Evolutionary conservation across 148 eudicot species (phyloP), one percentile per base, ranked within the genome.

Genomic region (Selenicereus undatus): DNA sequence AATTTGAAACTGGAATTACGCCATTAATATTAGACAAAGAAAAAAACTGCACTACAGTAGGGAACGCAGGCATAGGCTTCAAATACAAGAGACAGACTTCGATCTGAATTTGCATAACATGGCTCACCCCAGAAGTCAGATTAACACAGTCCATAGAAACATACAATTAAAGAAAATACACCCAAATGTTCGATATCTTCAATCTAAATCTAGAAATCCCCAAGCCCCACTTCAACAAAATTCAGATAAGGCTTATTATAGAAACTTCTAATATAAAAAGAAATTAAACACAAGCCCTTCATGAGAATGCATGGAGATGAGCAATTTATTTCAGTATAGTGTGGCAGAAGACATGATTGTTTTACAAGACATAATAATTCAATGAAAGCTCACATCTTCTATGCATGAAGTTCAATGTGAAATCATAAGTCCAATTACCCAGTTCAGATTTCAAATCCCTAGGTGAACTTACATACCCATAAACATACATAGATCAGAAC

Each of bases 331-430:
- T 0, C 1, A 7, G 11, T 8, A n/a, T 48, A 12, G 39, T 50
- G n/a, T n/a, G 77, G 86, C 80, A 70, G 64, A 79, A 74, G 71
- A 27, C 27, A 65, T 54, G 79, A 79, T 69, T 32, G 32, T 45
- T 48, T 79, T 69, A 75, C 51, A 76, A 70, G 3, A 11, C 20
- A 0, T 42, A 14, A 24, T 16, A 22, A 70, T 80, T 76, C 64
- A 80, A 18, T 26, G 4, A 66, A 83, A 83, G 65, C 11, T 50
- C 73, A 80, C 43, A 84, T 76, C 30, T 80, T 84, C 21, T 8
- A 36, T n/a, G 80, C 81, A 83, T 54, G 42, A 68, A 79, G 2
- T 18, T 20, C 56, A 75, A 39, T 8, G 7, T 12, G 30, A 13
- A 83, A 32, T 39, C 65, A 83, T 74, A 82, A 64, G 73, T 65